Percentiles rank a stretch among this genome's conserved stretches.
These are phyloP conservation scores for Hymenochaete sp. DNA, from an alignment of 1,284 basidiomycete species.

Conservation along the genomic window DNA sequence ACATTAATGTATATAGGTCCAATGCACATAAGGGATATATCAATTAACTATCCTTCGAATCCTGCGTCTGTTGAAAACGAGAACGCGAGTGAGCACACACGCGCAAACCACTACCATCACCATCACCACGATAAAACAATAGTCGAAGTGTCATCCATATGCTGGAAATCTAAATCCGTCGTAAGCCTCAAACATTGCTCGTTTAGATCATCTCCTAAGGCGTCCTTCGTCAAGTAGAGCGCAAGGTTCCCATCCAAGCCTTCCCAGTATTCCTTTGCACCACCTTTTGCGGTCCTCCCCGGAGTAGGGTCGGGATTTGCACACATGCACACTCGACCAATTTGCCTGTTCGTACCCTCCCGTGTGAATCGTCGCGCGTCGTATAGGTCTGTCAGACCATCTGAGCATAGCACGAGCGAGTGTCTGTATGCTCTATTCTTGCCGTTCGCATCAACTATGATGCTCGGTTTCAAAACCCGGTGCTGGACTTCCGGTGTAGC, in stretches of 20 bases:
- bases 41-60: too few relatives aligned
- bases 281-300: too few relatives aligned
- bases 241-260: conserved; percentile 32
- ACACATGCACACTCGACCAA: conserved; percentile 21
- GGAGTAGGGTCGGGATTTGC: too few relatives aligned
- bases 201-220: conserved; percentile 41
- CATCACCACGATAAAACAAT: conserved; percentile 29
- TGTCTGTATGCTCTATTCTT: conserved; percentile 22
- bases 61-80: too few relatives aligned
- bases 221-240: conserved; percentile 43
- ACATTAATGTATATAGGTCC: neutral
- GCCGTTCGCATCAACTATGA: too few relatives aligned
- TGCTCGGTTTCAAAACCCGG: conserved; percentile 32
- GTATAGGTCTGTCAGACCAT: conserved; percentile 59
- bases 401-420: conserved; percentile 55
- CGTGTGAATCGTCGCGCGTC: conserved; percentile 34
- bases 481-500: conserved; percentile 55
- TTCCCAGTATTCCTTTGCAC: conserved; percentile 4
- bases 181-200: conserved; percentile 47
- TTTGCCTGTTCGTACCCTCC: conserved; percentile 39
- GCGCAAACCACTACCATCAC: neutral
- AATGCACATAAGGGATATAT: neutral
- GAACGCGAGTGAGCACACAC: too few relatives aligned
- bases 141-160: conserved; percentile 64
- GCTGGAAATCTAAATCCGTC: conserved; percentile 50